Evolutionary conservation across 2,329 filamentous ascomycete species (phyloP).

Genomic region (Botrytis deweyae): DNA sequence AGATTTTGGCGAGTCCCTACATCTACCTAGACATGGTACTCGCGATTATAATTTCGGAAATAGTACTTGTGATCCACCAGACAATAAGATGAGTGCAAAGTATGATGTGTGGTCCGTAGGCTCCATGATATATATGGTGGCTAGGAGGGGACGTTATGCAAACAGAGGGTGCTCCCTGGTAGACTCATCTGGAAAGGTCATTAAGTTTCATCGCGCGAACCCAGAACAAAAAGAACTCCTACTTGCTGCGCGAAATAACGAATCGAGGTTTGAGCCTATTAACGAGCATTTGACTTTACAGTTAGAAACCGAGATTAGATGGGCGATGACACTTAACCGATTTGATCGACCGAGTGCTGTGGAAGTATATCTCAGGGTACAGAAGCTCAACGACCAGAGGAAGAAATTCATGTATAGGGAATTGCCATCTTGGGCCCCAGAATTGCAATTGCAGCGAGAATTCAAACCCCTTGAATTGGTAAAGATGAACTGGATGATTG

Average conservation of each 20-base stretch:
- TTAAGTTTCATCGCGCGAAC: not conserved
- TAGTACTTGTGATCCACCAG: slow-evolving; percentile 8
- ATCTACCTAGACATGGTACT: slow-evolving; percentile 4
- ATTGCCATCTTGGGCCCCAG: not conserved
- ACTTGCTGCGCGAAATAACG: not conserved
- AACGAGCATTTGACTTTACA: not conserved
- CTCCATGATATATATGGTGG: slow-evolving; percentile 3
- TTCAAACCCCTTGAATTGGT: not conserved
- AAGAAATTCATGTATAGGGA: slow-evolving; percentile 7
- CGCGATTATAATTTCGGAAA: not conserved
- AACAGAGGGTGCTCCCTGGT: not conserved
- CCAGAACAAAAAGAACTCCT: not conserved
- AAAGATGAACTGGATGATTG: not conserved
- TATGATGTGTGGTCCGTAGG: slow-evolving; percentile 19
- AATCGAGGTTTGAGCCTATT: not conserved
- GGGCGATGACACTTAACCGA: not conserved
- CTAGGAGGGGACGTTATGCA: not conserved
- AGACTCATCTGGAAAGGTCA: not conserved
- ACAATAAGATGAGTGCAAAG: slow-evolving; percentile 8
- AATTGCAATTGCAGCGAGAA: not conserved
- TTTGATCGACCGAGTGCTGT: not conserved
- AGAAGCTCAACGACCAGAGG: not conserved
- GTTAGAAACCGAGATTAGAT: not conserved
- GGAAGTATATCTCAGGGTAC: not conserved
- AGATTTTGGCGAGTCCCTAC: slow-evolving; percentile 18